A percentile compares a stretch with the other conserved stretches of the same genome.
Conservation (phyloP, 2,329 filamentous ascomycete species). For the Aureobasidium vineae region DNA sequence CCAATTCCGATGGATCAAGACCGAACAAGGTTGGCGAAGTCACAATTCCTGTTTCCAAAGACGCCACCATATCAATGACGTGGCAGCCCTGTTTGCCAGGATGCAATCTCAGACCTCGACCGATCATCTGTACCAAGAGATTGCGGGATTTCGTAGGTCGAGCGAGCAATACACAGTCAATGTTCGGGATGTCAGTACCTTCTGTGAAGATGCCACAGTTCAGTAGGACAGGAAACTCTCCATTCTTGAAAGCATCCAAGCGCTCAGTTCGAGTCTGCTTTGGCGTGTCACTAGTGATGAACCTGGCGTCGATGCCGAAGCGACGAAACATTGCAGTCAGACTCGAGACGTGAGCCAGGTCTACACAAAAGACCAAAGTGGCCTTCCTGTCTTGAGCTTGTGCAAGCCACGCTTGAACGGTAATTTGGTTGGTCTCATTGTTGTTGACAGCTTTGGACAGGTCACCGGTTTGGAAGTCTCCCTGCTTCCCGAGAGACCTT, state of each 20-base stretch:
- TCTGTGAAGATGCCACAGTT: conserved; percentile 98
- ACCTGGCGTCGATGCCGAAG: conserved; percentile 77
- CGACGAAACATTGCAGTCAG: conserved; percentile 74
- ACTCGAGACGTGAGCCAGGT: conserved; percentile 74
- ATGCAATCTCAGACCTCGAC: conserved; percentile 82
- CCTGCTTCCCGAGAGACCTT: conserved; percentile 56
- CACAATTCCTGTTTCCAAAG: conserved; percentile 76
- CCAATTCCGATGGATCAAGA: conserved; percentile 75
- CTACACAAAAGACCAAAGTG: conserved; percentile 91
- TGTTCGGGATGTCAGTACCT: conserved; percentile 95
- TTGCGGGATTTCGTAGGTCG: conserved; percentile 91
- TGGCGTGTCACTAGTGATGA: conserved; percentile 79
- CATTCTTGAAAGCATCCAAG: conserved; percentile 71
- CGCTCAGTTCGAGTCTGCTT: conserved; percentile 65
- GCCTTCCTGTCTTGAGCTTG: conserved; percentile 73
- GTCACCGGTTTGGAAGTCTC: conserved; percentile 77
- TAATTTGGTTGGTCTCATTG: conserved; percentile 73
- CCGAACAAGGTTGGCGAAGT: conserved; percentile 92
- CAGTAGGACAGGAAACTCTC: conserved; percentile 80
- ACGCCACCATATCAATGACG: conserved; percentile 93
- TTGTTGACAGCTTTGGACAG: conserved; percentile 84
- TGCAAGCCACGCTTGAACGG: conserved; percentile 79
- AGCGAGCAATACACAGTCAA: conserved; percentile 87
- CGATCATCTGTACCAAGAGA: conserved; percentile 95
- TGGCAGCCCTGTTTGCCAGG: conserved; percentile 84